Conservation (phyloP, 2,329 filamentous ascomycete species). For the Phaeomoniella chlamydospora region DNA sequence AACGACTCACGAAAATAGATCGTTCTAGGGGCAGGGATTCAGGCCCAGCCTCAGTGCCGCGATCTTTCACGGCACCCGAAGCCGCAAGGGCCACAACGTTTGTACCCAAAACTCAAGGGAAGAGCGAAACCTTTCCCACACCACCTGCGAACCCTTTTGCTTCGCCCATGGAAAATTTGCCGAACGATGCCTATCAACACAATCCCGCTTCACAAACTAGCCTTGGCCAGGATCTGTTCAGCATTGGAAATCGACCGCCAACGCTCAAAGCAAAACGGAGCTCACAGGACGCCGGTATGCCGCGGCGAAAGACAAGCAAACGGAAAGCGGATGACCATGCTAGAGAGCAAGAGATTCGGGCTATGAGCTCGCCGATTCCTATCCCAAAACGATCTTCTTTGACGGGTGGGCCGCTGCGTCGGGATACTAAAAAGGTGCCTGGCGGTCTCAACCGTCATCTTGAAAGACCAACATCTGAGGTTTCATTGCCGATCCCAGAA, state of each 20-base stretch:
- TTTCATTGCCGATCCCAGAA: constrained; percentile 59
- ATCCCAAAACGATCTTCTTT: constrained; percentile 50
- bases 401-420: constrained; percentile 44
- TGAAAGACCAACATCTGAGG: constrained; percentile 52
- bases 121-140: constrained; percentile 2
- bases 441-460: constrained; percentile 40
- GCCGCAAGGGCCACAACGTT: constrained; percentile 1
- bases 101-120: not conserved
- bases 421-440: constrained; percentile 49
- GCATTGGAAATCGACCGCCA: constrained; percentile 30
- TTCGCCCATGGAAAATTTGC: constrained; percentile 10
- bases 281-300: constrained; percentile 39
- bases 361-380: constrained; percentile 53
- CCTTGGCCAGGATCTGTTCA: constrained; percentile 22
- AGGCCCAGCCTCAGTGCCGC: not conserved
- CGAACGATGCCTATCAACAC: constrained; percentile 8
- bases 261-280: constrained; percentile 43
- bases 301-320: constrained; percentile 62
- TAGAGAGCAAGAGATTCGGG: constrained; percentile 76
- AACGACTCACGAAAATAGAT: not conserved
- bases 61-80: not conserved
- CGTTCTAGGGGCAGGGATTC: not conserved
- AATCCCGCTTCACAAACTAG: constrained; percentile 20
- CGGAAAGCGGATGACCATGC: constrained; percentile 60
- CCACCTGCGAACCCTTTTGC: constrained; percentile 5